Evolutionary conservation across 1,284 basidiomycete species (phyloP), one percentile per base, ranked within the genome.

Genomic region (Naganishia albida): DNA sequence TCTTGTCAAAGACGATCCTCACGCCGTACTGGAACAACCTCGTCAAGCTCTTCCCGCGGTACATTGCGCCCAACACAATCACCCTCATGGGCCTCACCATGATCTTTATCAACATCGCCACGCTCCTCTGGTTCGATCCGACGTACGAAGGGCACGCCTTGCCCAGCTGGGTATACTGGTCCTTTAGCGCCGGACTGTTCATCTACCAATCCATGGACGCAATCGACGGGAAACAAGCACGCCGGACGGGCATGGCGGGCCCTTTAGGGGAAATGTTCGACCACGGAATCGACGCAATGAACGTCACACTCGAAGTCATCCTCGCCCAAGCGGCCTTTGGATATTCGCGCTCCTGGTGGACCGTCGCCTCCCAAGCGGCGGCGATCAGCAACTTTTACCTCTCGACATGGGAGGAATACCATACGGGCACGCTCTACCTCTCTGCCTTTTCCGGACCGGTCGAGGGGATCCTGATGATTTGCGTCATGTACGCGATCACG

Each of bases 201-300:
- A 79, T 89, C 67, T 99, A 99, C 75, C 95, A 99, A 80, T 90
- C 72, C 54, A 78, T 78, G 76, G 77, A 82, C 68, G 77, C 80
- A 10, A 78, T 79, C 63, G 76, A 79, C 69, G 94, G 93, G 13
- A 96, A 96, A 79, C 95, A 99, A 80, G 95, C 95, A 15, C 83
- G 95, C 62, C 81, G 94, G 63, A 96, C 93, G 0, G 91, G 91
- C 2, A 98, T 97, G 90, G 89, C 93, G 23, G 92, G 94, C 3
- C 95, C 95, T 2, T 81, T 98, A 20, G 95, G 95, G 20, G 91
- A 97, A 77, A 87, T 96, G 84, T 98, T 98, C 75, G 95, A 99
- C 78, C 95, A 99, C 78, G 96, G 93, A 83, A 80, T 80, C 70
- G 73, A 75, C 76, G 69, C 26, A 12, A 40, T 64, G 60, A 49